phyloP scores from a whole-genome alignment of 169 alveolate species.

The Plasmodium inui region DNA sequence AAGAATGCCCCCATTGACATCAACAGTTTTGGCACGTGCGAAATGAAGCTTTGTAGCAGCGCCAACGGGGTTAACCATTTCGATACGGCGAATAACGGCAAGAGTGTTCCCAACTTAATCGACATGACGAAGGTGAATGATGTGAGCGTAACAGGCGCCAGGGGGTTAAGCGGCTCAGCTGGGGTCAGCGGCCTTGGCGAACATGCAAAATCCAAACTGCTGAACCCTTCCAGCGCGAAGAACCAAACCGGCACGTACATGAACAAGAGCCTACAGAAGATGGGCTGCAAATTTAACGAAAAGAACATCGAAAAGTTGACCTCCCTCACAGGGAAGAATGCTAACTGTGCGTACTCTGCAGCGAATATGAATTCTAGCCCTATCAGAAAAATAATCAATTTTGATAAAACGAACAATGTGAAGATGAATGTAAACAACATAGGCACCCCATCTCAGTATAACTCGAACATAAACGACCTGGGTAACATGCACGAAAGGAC shows the following conservation, averaged over 20 bases:
- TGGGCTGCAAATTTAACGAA: slow-evolving; percentile 8
- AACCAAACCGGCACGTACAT: not conserved
- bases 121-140: not conserved
- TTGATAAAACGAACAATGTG: slow-evolving; percentile 10
- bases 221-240: not conserved
- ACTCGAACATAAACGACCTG: not conserved
- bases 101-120: not conserved
- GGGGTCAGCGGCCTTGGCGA: not conserved
- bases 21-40: not conserved
- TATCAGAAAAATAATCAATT: not conserved
- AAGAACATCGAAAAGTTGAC: slow-evolving; percentile 3
- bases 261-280: not conserved
- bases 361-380: slow-evolving; percentile 3
- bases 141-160: not conserved
- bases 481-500: not conserved
- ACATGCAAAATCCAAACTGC: not conserved
- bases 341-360: not conserved
- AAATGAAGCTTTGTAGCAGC: not conserved
- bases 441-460: not conserved
- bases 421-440: not conserved
- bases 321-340: not conserved
- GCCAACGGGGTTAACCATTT: not conserved
- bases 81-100: not conserved
- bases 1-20: not conserved
- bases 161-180: not conserved